phyloP scores from a whole-genome alignment of 129 eudicot species.

The Dittrichia graveolens region DNA sequence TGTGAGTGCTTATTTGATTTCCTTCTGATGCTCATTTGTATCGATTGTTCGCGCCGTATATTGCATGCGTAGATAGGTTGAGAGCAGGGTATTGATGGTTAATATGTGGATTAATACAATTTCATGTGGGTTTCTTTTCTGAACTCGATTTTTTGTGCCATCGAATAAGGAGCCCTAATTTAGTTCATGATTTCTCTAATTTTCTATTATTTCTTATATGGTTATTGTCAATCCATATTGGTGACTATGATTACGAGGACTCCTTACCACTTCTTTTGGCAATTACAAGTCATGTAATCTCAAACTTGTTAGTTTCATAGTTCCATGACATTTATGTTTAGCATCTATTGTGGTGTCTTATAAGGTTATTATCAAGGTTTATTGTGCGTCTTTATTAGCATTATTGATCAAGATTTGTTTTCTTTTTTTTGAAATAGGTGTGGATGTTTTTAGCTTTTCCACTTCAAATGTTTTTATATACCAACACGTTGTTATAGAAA shows the following conservation, averaged over 20 bases:
- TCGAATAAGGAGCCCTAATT: conserved; percentile 27
- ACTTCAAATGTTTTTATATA: not conserved
- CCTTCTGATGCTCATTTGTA: conserved; percentile 10
- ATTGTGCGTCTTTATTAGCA: not conserved
- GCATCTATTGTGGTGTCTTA: not conserved
- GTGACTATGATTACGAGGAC: not conserved
- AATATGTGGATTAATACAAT: not conserved
- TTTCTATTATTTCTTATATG: not conserved
- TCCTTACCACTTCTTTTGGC: not conserved
- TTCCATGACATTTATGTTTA: not conserved
- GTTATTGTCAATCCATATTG: not conserved
- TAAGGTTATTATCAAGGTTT: conserved; percentile 5
- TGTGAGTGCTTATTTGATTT: conserved; percentile 44
- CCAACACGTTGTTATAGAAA: not conserved
- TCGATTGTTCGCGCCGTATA: not conserved
- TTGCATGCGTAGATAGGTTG: conserved; percentile 6
- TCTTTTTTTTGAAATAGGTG: not conserved
- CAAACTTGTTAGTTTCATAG: not conserved
- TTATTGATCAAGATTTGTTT: not conserved
- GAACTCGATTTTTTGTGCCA: conserved; percentile 8
- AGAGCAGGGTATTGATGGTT: not conserved
- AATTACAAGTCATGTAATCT: not conserved
- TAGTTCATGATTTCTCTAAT: conserved; percentile 1
- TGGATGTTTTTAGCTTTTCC: not conserved
- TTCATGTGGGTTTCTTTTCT: not conserved